phyloP scores from a whole-genome alignment of 2,329 filamentous ascomycete genomes.

The Calonectria honghensis region DNA sequence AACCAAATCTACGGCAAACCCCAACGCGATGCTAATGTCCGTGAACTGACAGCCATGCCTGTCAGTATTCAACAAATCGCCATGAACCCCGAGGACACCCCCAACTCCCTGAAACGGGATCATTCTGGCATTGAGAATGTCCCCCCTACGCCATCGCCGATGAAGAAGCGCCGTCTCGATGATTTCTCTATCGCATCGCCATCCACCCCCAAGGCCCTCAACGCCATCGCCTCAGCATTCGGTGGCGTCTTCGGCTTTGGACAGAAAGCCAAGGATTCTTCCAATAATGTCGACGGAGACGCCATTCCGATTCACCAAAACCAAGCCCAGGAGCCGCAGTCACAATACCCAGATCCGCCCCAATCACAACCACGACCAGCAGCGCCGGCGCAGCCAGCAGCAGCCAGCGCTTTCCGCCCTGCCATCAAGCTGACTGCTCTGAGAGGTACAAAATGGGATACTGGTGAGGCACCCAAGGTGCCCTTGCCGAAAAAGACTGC shows the following conservation, averaged over 20 bases:
- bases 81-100: conserved; percentile 55
- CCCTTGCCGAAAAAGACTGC: conserved; percentile 52
- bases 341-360: conserved; percentile 38
- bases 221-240: conserved; percentile 58
- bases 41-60: conserved; percentile 29
- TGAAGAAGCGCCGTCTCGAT: conserved; percentile 59
- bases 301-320: conserved; percentile 23
- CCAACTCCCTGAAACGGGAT: conserved; percentile 52
- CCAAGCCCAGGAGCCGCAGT: conserved; percentile 31
- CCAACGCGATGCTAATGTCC: conserved; percentile 47
- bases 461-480: conserved; percentile 50
- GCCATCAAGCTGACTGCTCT: conserved; percentile 62
- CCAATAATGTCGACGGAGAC: conserved; percentile 32
- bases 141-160: conserved; percentile 53
- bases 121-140: conserved; percentile 49
- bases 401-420: conserved; percentile 53
- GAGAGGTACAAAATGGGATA: conserved; percentile 63
- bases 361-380: conserved; percentile 37
- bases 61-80: not conserved
- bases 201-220: conserved; percentile 57
- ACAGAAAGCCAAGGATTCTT: conserved; percentile 42
- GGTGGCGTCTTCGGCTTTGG: conserved; percentile 54
- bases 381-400: conserved; percentile 30
- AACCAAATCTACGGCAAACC: conserved; percentile 38
- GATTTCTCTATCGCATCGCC: conserved; percentile 50